These are phyloP conservation scores for Globisporangium irregulare DNA, from an alignment of 352 stramenopile genomes.

Conservation along the genomic window DNA sequence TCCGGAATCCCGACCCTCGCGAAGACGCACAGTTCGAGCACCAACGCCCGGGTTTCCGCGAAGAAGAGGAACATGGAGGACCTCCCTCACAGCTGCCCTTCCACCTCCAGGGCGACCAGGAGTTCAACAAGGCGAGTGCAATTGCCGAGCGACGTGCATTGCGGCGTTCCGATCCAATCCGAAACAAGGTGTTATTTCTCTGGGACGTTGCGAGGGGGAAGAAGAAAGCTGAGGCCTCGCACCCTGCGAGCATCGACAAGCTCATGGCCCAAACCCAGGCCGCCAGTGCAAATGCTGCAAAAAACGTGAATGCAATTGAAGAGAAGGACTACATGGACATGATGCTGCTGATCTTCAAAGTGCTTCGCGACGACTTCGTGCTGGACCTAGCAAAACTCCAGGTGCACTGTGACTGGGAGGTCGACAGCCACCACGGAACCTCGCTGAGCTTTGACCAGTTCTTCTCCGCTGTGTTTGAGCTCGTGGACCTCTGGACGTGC, in stretches of 20 bases:
- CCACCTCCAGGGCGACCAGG: conserved; percentile 64
- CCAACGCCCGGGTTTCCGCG: conserved; percentile 37
- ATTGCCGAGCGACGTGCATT: conserved; percentile 53
- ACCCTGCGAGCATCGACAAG: background rate
- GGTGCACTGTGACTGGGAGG: conserved; percentile 77
- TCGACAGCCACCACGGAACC: conserved; percentile 64
- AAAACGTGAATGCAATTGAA: conserved; percentile 30
- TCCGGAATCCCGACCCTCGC: conserved; percentile 39
- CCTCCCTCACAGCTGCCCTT: conserved; percentile 48
- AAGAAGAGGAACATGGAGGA: conserved; percentile 3
- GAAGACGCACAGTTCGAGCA: conserved; percentile 70
- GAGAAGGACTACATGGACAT: conserved; percentile 64
- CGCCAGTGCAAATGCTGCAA: background rate
- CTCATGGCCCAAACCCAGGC: conserved; percentile 8
- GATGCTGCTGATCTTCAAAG: conserved; percentile 82
- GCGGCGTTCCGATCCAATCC: conserved; percentile 44
- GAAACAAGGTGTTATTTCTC: conserved; percentile 49
- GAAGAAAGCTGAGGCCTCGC: conserved; percentile 29
- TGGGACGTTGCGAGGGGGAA: conserved; percentile 58
- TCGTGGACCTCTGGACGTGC: conserved; percentile 82
- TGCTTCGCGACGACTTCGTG: conserved; percentile 68
- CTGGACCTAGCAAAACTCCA: conserved; percentile 48
- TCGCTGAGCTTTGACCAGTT: conserved; percentile 62
- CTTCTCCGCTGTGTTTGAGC: conserved; percentile 64
- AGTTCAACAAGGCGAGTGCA: conserved; percentile 63